Percentiles rank a stretch among this genome's conserved stretches.
Evolutionary conservation across 331 rosid species (phyloP).

Genomic region (Dryas integrifolia): DNA sequence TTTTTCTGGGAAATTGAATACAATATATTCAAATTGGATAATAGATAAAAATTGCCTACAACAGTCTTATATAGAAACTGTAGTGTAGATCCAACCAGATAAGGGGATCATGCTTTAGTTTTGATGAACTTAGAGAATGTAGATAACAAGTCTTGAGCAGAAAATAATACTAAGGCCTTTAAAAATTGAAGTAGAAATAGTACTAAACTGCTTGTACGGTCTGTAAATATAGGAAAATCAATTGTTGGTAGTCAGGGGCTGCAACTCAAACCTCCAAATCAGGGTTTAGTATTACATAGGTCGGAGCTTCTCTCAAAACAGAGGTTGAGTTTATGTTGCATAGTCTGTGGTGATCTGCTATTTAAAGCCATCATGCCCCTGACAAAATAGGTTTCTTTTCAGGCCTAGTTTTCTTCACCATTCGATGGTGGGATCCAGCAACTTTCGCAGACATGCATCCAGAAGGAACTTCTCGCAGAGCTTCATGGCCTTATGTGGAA

Average conservation of each 20-base stretch:
- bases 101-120: background rate
- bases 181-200: no score
- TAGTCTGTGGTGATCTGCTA: background rate
- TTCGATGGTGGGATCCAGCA: conserved; percentile 92
- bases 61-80: background rate
- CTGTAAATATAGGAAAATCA: no score
- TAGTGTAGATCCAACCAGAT: background rate
- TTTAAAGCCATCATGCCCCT: background rate
- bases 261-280: background rate
- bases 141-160: background rate
- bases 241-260: background rate
- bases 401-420: conserved; percentile 93
- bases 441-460: conserved; percentile 84
- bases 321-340: conserved; percentile 5
- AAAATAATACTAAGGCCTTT: no score
- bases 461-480: conserved; percentile 54
- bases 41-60: no score
- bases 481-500: conserved; percentile 81
- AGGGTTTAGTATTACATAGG: background rate
- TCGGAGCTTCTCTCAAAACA: background rate
- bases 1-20: background rate
- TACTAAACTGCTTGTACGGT: no score
- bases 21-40: background rate
- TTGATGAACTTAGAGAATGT: conserved; percentile 3
- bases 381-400: conserved; percentile 15